phyloP scores from a whole-genome alignment of 2,329 filamentous ascomycete species.

The Aaosphaeria arxii region DNA sequence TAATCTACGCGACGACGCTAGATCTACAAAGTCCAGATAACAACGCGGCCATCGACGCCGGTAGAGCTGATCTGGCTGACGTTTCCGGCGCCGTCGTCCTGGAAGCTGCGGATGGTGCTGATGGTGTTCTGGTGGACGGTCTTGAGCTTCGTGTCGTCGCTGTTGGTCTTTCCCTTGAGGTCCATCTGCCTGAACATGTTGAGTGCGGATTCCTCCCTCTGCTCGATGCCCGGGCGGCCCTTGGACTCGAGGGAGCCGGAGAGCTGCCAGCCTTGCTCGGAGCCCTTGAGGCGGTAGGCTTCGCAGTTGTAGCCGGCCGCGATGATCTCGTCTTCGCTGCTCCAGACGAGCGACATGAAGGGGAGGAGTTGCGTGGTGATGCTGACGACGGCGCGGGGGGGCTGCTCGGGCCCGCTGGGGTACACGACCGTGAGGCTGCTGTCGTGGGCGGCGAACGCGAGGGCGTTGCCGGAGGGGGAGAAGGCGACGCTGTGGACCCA shows the following conservation, averaged over 20 bases:
- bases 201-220: conserved; percentile 84
- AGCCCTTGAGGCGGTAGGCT: conserved; percentile 83
- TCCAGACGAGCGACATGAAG: conserved; percentile 92
- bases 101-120: conserved; percentile 75
- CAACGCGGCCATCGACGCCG: conserved; percentile 48
- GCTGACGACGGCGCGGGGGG: conserved; percentile 84
- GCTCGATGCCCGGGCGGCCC: conserved; percentile 57
- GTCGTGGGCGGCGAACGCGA: conserved; percentile 93
- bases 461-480: conserved; percentile 85
- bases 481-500: conserved; percentile 96
- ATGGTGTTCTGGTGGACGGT: conserved; percentile 98
- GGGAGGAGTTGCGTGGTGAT: conserved; percentile 87
- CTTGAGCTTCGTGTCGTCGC: conserved; percentile 90
- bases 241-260: conserved; percentile 78
- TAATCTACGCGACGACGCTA: neutral
- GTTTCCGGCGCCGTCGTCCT: conserved; percentile 58
- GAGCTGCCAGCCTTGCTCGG: conserved; percentile 77
- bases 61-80: conserved; percentile 77
- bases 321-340: conserved; percentile 85
- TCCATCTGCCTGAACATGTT: conserved; percentile 99
- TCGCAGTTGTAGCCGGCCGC: conserved; percentile 88
- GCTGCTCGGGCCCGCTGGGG: conserved; percentile 84
- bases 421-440: conserved; percentile 97
- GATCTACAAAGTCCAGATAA: conserved; percentile 45
- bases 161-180: conserved; percentile 78